Conservation (phyloP, 2,329 filamentous ascomycete genomes). For the Cladobotryum mycophilum region DNA sequence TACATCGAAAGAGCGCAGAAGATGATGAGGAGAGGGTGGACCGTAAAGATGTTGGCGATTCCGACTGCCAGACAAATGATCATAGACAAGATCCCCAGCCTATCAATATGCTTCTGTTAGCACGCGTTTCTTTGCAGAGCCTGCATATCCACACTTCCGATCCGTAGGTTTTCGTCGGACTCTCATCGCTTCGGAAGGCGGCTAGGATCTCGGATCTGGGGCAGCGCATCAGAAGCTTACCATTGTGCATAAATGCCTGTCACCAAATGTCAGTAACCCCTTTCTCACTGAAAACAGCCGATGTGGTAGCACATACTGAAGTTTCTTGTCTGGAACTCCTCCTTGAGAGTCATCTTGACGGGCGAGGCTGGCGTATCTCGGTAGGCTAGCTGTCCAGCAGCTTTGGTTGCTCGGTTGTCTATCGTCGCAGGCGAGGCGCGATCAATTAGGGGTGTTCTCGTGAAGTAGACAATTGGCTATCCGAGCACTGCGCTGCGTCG, state of each 20-base stretch:
- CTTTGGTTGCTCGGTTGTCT: conserved; percentile 10
- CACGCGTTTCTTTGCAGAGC: not conserved
- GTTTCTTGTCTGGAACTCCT: conserved; percentile 67
- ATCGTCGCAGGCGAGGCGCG: conserved; percentile 10
- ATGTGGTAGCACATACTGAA: conserved; percentile 54
- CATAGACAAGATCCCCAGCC: conserved; percentile 65
- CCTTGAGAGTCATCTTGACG: conserved; percentile 61
- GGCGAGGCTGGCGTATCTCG: conserved; percentile 8
- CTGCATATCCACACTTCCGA: not conserved
- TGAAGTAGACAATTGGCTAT: not conserved
- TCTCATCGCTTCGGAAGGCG: too few species aligned
- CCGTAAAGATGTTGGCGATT: conserved; percentile 60
- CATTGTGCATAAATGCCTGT: conserved; percentile 71
- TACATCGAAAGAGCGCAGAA: conserved; percentile 51
- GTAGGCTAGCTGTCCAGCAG: conserved; percentile 9
- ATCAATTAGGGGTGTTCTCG: conserved; percentile 1
- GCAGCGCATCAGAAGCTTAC: conserved; percentile 39
- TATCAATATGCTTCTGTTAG: conserved; percentile 24
- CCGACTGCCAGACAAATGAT: conserved; percentile 64
- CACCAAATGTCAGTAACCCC: conserved; percentile 25
- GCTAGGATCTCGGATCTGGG: not conserved
- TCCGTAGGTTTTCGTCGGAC: not conserved
- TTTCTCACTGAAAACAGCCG: not conserved
- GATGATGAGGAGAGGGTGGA: conserved; percentile 41
- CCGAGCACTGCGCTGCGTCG: not conserved